Percentiles rank a stretch among this genome's conserved stretches.
These are phyloP conservation scores for Phaeosphaeriaceae sp. DNA, from an alignment of 2,329 filamentous ascomycete species.

Conservation along the genomic window DNA sequence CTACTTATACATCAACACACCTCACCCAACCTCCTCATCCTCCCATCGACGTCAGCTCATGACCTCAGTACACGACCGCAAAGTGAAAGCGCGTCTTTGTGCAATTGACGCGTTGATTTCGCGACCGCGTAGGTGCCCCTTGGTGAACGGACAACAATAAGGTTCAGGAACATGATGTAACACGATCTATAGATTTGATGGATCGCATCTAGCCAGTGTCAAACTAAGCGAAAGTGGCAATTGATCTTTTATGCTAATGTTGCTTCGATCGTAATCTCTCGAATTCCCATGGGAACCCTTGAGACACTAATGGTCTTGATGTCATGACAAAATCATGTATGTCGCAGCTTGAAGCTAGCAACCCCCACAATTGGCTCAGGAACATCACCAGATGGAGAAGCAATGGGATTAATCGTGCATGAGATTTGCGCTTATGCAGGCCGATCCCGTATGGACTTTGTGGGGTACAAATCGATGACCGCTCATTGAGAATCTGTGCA, in stretches of 20 bases:
- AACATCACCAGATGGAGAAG: neutral
- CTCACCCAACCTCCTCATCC: neutral
- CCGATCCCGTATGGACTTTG: neutral
- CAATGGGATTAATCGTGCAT: conserved; percentile 3
- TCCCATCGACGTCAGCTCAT: neutral
- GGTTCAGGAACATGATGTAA: conserved; percentile 5
- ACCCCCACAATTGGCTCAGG: neutral
- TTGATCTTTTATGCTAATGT: neutral
- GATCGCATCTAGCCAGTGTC: neutral
- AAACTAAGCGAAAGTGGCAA: neutral
- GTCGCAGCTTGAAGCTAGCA: neutral
- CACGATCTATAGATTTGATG: neutral
- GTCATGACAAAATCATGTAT: conserved; percentile 7
- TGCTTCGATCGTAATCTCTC: neutral
- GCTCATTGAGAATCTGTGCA: neutral
- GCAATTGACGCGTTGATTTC: conserved; percentile 1
- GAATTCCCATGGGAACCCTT: conserved; percentile 1
- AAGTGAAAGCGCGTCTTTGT: conserved; percentile 1
- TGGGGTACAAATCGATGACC: conserved; percentile 1
- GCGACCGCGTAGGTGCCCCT: neutral
- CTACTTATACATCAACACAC: conserved; percentile 6
- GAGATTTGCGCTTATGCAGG: conserved; percentile 1
- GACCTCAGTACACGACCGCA: conserved; percentile 1
- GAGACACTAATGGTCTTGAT: conserved; percentile 2
- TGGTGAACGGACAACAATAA: neutral